phyloP scores from a whole-genome alignment of 2,329 filamentous ascomycete species.

The Nemania sp. region DNA sequence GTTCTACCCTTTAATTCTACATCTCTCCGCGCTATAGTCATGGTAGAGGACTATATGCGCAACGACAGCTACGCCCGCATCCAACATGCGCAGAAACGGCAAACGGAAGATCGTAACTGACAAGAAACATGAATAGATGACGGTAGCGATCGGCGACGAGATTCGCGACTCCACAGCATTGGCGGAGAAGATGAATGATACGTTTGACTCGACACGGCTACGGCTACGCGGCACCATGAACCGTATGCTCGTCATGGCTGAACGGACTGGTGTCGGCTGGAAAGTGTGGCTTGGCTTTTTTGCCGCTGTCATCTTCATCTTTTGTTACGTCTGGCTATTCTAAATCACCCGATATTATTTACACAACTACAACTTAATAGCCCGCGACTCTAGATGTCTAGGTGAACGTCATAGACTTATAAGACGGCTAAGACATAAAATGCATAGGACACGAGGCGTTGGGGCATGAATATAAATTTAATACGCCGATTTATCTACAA shows the following conservation, averaged over 20 bases:
- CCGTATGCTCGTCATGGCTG: conserved; percentile 94
- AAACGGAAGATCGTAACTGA: conserved; percentile 17
- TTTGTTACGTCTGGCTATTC: conserved; percentile 93
- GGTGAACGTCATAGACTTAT: conserved; percentile 27
- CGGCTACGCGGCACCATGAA: conserved; percentile 94
- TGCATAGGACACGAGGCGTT: conserved; percentile 36
- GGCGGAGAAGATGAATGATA: conserved; percentile 95
- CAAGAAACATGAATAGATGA: conserved; percentile 70
- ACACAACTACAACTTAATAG: background rate
- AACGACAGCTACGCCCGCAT: conserved; percentile 12
- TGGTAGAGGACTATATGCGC: background rate
- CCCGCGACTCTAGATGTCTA: background rate
- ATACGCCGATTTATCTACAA: conserved; percentile 8
- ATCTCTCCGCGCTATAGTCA: background rate
- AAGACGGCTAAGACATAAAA: conserved; percentile 18
- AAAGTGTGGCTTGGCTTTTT: conserved; percentile 94
- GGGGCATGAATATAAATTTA: conserved; percentile 27
- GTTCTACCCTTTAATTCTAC: conserved; percentile 53
- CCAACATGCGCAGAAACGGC: conserved; percentile 29
- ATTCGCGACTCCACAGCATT: conserved; percentile 90
- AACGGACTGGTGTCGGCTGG: conserved; percentile 95
- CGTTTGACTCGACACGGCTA: conserved; percentile 86
- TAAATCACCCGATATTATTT: conserved; percentile 54
- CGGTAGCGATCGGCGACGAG: conserved; percentile 91
- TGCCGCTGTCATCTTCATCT: conserved; percentile 81